Evolutionary conservation across 305 asterid species (phyloP), one percentile per base, ranked within the genome.

Genomic region (Fraxinus ornus): DNA sequence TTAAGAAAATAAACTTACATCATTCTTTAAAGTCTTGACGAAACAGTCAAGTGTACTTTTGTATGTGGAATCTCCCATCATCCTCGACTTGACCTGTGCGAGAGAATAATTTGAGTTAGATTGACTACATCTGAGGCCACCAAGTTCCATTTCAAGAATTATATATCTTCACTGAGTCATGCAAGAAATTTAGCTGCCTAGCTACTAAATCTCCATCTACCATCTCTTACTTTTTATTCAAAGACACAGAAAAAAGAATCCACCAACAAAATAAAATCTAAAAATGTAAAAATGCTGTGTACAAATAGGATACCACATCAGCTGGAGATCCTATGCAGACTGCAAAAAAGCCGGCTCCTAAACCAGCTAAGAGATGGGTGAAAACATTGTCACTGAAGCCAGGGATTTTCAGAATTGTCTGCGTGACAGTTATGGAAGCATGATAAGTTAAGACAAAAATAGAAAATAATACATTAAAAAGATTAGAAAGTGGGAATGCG

Each of bases 291-390:
- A 57, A 17, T 5, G 68, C 19, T 47, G 57, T 47, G 57, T 47
- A 47, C 19, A 47, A 47, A 47, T 47, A 57, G 26, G 68, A 32
- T 87, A 89, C 92, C 90, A 89, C 92, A 39, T 89, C 92, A 77
- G 87, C 92, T 30, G 92, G 92, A 12, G 92, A 89, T 77, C 92
- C 90, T 62, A 89, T 83, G 80, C 92, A 89, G 79, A 87, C 90
- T 4, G 92, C 92, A 39, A 89, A 86, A 78, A 89, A 87, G 2
- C 92, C 92, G 49, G 92, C 92, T 76, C 90, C 92, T 17, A 89
- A 80, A 32, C 92, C 92, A 41, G 92, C 76, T 17, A 89, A 77
- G 64, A 89, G 81, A 78, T 89, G 92, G 75, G 90, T 89, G 32
- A 89, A 66, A 39, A 84, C 87, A 77, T 87, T 87, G 84, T 87